Base-by-base conservation (phyloP, 2,329 filamentous ascomycete species). In the Xylariaceae sp. region DNA sequence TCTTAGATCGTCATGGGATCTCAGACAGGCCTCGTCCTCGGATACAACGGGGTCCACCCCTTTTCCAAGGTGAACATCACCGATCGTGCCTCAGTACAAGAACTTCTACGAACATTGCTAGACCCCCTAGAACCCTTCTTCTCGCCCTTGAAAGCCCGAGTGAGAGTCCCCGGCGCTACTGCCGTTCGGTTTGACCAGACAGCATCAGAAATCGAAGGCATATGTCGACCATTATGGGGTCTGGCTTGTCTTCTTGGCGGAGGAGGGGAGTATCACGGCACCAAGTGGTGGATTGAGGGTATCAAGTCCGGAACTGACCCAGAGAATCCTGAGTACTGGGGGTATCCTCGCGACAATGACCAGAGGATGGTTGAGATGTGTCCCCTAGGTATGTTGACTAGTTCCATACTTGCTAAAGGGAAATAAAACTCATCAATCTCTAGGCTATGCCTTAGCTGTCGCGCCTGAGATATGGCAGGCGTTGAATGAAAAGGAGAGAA, bases 291-390 rank as follows among this genome's bases (percentile, higher is more conserved):
- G 82, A 81, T 90, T 41, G 80, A 88, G 61, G 89, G 89, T 3
- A 77, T 92, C 58, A 83, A 84, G 63, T 80, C 84, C 37, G 89
- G 88, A 0, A 91, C 88, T 0, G 84, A 92, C 66, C 88, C 88
- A 0, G 78, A 84, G 50, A 83, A 77, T 59, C 79, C 82, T 0
- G 89, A 92, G 73, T 92, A 87, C 68, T 93, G 89, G 89, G 89
- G 88, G 0, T 85, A 83, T 58, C 88, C 89, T 64, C 80, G 85
- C 64, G 88, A 92, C 69, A 85, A 87, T 59, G 89, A 92, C 69
- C 89, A 92, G 76, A 79, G 89, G 30, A 92, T 92, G 89, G 89
- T 92, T 2, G 89, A 93, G 72, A 90, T 91, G 80, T 92, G 88
- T 69, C 88, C 89, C 0, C 79, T 92, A 60, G 89, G 79, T 78